Evolutionary conservation across 495 filamentous ascomycete species (phyloP).

Genomic region (Chaetomium cochliodes): DNA sequence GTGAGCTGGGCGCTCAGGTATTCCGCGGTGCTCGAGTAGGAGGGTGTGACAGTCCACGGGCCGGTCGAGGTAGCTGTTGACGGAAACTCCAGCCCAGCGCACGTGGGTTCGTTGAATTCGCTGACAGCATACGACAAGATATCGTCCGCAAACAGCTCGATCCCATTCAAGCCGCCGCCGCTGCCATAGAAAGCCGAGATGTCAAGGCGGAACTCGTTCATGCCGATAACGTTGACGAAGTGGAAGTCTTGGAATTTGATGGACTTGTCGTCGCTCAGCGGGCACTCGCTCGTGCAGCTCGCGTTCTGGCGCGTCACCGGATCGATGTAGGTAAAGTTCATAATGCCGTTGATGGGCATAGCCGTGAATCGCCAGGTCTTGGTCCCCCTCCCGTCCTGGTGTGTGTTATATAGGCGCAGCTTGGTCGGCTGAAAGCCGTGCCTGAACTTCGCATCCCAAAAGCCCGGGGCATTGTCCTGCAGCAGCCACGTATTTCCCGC

Average conservation of each 20-base stretch:
- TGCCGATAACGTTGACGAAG: conserved; percentile 84
- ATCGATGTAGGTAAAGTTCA: conserved; percentile 92
- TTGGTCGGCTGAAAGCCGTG: conserved; percentile 84
- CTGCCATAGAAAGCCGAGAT: conserved; percentile 80
- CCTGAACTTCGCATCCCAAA: conserved; percentile 77
- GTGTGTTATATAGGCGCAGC: conserved; percentile 85
- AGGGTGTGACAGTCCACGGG: conserved; percentile 66
- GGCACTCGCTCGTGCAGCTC: conserved; percentile 75
- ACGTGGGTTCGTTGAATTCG: conserved; percentile 84
- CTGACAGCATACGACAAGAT: conserved; percentile 81
- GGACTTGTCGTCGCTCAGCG: conserved; percentile 64
- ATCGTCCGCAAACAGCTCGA: conserved; percentile 87
- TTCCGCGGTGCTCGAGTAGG: conserved; percentile 61
- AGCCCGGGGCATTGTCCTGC: conserved; percentile 73
- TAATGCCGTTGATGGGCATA: conserved; percentile 82
- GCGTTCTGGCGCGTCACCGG: conserved; percentile 60
- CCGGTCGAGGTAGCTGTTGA: conserved; percentile 68
- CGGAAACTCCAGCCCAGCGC: conserved; percentile 62
- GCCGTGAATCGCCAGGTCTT: conserved; percentile 80
- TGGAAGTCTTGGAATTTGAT: conserved; percentile 81
- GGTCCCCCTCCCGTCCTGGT: conserved; percentile 80
- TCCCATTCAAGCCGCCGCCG: conserved; percentile 83
- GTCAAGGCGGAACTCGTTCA: conserved; percentile 84
- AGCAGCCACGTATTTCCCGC: conserved; percentile 80
- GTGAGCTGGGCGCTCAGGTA: conserved; percentile 71